Evolutionary conservation across 768 basidiomycete genomes (phyloP), one percentile per base, ranked within the genome.

Genomic region (Clathrus columnatus): DNA sequence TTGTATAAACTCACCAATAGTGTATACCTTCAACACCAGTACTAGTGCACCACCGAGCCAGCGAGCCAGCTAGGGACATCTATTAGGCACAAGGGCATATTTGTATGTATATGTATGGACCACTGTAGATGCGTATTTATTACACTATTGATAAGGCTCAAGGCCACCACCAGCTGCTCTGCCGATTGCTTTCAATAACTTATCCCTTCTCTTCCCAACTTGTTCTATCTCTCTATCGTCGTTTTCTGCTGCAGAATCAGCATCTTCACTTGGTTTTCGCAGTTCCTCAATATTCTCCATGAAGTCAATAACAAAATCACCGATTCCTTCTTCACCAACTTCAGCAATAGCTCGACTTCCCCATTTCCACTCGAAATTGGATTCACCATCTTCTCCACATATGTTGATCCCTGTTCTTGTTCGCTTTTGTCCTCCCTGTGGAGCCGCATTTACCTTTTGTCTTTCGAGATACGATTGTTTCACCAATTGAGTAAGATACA

Each of bases 401-500:
- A 47, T 68, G 70, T 58, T 69, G 17, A 53, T 53, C 21, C 55
- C 42, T 41, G 59, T 48, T 14, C 52, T 46, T 56, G 45, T 36
- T 45, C 56, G 18, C 28, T 52, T 42, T 53, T 57, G 45, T 8
- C 47, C 24, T 17, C 55, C 75, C 69, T 72, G 69, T 4, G 70
- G 64, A 18, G 74, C 72, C n/a, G 71, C 68, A 29, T 73, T 64
- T 83, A 16, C 77, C 73, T 24, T 73, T 67, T 6, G 54, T 24
- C 82, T 81, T 62, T 95, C 91, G 41, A 98, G 75, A 66, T 90
- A 96, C 8, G 81, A 81, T 61, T 91, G 87, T 10, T 78, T 78
- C 5, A 81, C 68, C 28, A 93, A 77, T 0, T 71, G 68, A 5
- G 74, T 69, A 27, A 96, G 82, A 68, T 81, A 87, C 1, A 71